Base-by-base conservation (phyloP, 306 rosid species). In the Fragaria vesca region DNA sequence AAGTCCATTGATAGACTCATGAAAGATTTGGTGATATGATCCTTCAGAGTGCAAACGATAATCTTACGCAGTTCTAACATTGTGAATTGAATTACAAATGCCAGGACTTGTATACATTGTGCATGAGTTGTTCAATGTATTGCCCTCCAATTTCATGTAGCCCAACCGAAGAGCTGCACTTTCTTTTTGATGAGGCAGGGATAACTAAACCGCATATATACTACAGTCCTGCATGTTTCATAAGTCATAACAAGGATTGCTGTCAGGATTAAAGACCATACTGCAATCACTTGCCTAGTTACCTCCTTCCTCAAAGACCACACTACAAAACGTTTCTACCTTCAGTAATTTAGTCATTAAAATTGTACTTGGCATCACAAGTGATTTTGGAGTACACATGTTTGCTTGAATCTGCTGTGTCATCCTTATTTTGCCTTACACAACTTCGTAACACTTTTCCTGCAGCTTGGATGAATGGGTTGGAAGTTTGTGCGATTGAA, bases 381-480 rank as follows among this genome's bases (percentile, higher is more conserved):
- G n/a, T 28, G 40, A 65, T 65, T 0, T 0, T 18, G 17, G n/a
- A 40, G n/a, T n/a, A 20, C 16, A 15, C 30, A 3, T 38, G 48
- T 67, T 34, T 52, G 30, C 50, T 2, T 12, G 34, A 54, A 6
- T 52, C 13, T 13, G 21, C n/a, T 62, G 2, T 30, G 8, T 4
- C 6, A 18, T 12, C 12, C 36, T 30, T 13, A 15, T 57, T 57
- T 12, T 2, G 12, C 43, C 54, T 7, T 13, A 11, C 4, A 73
- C 68, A 8, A 24, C 3, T 40, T 38, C 2, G 34, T 48, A 12
- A 10, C 61, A 36, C 24, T 24, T 52, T 65, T 81, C 70, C 70
- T 72, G 51, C 90, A 95, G 99, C 96, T 80, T 87, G 94, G 93
- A 88, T 90, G 91, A 95, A 89, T 69, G 97, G 96, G 48, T 72